Evolutionary conservation across 1,284 basidiomycete species (phyloP).

Genomic region (Pseudozyma thailandica): DNA sequence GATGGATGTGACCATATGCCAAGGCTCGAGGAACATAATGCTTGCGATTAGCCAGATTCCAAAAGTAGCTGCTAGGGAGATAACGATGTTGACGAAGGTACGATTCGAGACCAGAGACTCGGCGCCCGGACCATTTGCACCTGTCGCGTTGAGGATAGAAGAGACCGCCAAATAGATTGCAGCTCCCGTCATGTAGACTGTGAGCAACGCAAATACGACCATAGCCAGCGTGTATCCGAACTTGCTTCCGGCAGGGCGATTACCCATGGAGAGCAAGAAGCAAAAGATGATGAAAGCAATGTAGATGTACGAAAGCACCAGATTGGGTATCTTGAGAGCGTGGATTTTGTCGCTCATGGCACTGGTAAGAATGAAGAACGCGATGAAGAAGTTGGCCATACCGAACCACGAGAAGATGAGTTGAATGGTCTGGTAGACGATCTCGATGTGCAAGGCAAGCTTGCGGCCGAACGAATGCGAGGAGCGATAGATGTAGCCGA

Average conservation of each 20-base stretch:
- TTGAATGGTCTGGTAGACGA: slow-evolving; percentile 64
- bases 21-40: slow-evolving; percentile 65
- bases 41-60: slow-evolving; percentile 64
- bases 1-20: slow-evolving; percentile 66
- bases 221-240: slow-evolving; percentile 62
- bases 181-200: slow-evolving; percentile 63
- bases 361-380: slow-evolving; percentile 62
- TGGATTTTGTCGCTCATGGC: slow-evolving; percentile 53
- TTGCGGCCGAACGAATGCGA: slow-evolving; percentile 62
- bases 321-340: slow-evolving; percentile 57
- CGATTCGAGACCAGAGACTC: slow-evolving; percentile 47
- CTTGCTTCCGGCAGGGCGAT: slow-evolving; percentile 64
- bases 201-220: slow-evolving; percentile 63
- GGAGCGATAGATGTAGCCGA: slow-evolving; percentile 66
- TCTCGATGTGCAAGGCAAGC: slow-evolving; percentile 63
- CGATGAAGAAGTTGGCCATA: slow-evolving; percentile 61
- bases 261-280: slow-evolving; percentile 66
- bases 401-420: slow-evolving; percentile 66
- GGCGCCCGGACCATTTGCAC: slow-evolving; percentile 27
- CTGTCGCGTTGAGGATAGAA: slow-evolving; percentile 50
- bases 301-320: slow-evolving; percentile 65
- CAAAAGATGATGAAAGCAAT: slow-evolving; percentile 66
- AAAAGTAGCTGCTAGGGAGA: slow-evolving; percentile 64
- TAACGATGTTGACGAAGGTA: slow-evolving; percentile 64
- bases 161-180: slow-evolving; percentile 60